Base-by-base conservation (phyloP, 768 basidiomycete genomes). In the Porpolomopsis calyptriformis region DNA sequence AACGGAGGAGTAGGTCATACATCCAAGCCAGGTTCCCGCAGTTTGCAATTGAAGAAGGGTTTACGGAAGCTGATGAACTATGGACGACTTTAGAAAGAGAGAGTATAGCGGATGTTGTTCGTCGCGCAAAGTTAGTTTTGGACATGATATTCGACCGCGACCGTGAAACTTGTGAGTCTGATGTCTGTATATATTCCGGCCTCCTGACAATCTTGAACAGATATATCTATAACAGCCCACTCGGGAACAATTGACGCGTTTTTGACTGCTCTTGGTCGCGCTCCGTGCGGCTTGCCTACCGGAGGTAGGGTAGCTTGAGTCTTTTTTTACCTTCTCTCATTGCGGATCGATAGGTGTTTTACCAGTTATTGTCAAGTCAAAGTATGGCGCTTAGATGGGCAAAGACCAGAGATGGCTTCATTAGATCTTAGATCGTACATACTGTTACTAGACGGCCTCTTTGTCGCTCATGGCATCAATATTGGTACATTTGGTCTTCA, bases 181-280 rank as follows among this genome's bases (percentile, higher is more conserved):
- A 12, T 6, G 18, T 12, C 11, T 24, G 14, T 14, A 45, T 27
- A 47, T 25, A 26, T 34, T 27, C 8, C 33, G 9, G 6, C 6
- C 9, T 41, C 24, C 18, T 25, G 4, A 47, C 14, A 40, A 43
- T 33, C 29, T 9, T 22, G n/a, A 16, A 5, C 43, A 85, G 84
- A 74, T 51, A 71, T 85, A 14, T 78, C 80, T 3, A 71, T 85
- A 48, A 82, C 81, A 1, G 73, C 77, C 1, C 85, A 87, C 55
- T 69, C 74, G 14, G 80, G 75, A 0, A 72, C 79, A 49, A 80
- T 81, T 35, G 69, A 71, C 36, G 76, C 71, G 1, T 73, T 83
- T 41, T 52, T 82, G 52, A 61, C 56, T 3, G 68, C 68, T 0
- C 59, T 77, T 23, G 73, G 66, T 3, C 69, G 78, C n/a, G 55